Conservation (phyloP, 371 early-diverging fungal genomes). For the Actinomortierella ambigua region DNA sequence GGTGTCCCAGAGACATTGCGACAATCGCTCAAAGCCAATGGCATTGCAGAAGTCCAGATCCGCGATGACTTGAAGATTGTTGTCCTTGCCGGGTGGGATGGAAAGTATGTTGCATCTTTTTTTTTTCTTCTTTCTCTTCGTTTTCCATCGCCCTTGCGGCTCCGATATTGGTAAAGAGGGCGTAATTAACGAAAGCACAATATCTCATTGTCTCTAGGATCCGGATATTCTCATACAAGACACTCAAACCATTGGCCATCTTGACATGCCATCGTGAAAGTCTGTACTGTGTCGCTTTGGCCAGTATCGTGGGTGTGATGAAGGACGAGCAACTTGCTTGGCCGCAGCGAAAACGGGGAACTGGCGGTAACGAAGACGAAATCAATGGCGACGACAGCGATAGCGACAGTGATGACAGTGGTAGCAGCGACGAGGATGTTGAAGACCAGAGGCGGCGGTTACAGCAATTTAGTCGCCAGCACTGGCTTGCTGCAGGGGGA, state of each 20-base stretch:
- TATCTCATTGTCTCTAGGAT: slow-evolving; percentile 13
- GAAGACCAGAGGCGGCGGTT: slow-evolving; percentile 22
- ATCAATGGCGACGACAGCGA: not conserved
- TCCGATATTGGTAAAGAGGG: no score
- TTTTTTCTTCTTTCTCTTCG: no score
- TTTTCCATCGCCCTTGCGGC: no score
- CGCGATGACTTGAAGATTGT: slow-evolving; percentile 29
- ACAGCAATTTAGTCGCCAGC: slow-evolving; percentile 17
- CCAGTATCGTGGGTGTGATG: not conserved
- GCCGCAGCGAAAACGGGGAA: no score
- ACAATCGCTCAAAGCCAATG: slow-evolving; percentile 20
- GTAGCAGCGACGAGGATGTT: slow-evolving; percentile 14
- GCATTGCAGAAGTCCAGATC: slow-evolving; percentile 25
- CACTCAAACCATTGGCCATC: slow-evolving; percentile 41
- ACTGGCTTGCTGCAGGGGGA: slow-evolving; percentile 40
- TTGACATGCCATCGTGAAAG: slow-evolving; percentile 31
- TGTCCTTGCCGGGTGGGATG: slow-evolving; percentile 45
- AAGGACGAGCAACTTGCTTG: no score
- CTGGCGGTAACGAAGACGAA: no score
- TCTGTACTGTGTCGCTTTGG: no score
- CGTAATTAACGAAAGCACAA: no score
- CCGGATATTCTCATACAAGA: slow-evolving; percentile 20
- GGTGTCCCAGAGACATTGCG: slow-evolving; percentile 20
- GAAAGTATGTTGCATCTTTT: slow-evolving; percentile 42
- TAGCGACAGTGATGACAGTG: slow-evolving; percentile 1